Percentiles rank a stretch among this genome's conserved stretches.
Evolutionary conservation across 495 filamentous ascomycete genomes (phyloP).

Genomic region (Lophiostoma macrostomum): DNA sequence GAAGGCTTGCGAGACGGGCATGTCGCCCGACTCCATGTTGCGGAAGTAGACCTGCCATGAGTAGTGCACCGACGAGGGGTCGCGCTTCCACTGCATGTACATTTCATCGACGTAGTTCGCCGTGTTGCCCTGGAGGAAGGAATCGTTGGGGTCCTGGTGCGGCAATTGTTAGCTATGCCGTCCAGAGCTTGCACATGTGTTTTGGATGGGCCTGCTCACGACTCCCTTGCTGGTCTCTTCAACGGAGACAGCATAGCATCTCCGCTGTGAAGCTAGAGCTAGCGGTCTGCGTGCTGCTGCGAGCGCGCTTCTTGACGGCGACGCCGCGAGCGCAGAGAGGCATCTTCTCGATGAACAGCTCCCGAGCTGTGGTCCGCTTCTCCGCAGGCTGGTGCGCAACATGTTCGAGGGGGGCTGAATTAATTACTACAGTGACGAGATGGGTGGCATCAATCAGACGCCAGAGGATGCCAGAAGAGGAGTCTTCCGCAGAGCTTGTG

Average conservation of each 20-base stretch:
- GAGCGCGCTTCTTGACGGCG: constrained; percentile 38
- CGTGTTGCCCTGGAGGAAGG: constrained; percentile 88
- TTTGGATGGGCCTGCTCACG: constrained; percentile 36
- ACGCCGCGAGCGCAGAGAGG: constrained; percentile 31
- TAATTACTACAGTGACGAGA: not conserved
- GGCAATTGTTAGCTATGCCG: constrained; percentile 6
- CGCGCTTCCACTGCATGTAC: constrained; percentile 95
- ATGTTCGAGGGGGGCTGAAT: too few species aligned
- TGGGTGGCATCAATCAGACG: constrained; percentile 8
- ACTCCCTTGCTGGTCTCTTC: constrained; percentile 55
- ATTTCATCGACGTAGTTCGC: constrained; percentile 99
- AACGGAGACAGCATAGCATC: constrained; percentile 56
- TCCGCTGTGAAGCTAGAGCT: constrained; percentile 48
- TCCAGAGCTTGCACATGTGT: not conserved
- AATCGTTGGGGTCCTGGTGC: constrained; percentile 78
- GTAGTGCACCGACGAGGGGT: constrained; percentile 89
- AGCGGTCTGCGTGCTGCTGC: constrained; percentile 51
- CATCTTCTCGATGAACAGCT: constrained; percentile 31
- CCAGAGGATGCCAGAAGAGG: not conserved
- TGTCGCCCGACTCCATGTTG: constrained; percentile 97
- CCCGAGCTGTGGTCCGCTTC: constrained; percentile 38
- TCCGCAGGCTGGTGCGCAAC: constrained; percentile 40
- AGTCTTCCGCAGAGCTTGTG: too few species aligned
- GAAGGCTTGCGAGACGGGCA: constrained; percentile 96
- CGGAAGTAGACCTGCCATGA: constrained; percentile 99